Evolutionary conservation across 2,329 filamentous ascomycete genomes (phyloP), one percentile per base, ranked within the genome.

Genomic region (Aspergillus quadricinctus): DNA sequence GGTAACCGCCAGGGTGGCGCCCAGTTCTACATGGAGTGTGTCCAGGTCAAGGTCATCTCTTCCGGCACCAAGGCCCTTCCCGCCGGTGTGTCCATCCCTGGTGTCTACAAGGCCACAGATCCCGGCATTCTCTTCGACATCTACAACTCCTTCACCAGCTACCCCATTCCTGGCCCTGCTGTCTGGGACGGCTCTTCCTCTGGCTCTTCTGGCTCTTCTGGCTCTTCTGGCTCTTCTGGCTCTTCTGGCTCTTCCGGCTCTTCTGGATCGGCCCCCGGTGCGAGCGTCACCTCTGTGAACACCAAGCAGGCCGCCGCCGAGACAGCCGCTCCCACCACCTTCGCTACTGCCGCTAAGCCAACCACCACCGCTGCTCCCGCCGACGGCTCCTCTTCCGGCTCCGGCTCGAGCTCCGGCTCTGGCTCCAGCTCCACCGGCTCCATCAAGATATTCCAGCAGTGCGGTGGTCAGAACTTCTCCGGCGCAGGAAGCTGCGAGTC

Each of bases 1-100:
- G 62, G 54, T 28, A 55, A 55, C 52, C 53, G 53, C 45, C 10
- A 60, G 52, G 56, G 55, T 7, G 62, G 62, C 35, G 62, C 62
- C 41, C 62, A 64, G 57, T 57, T 64, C 53, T 64, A 64, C 56
- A 64, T 64, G 62, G 62, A 64, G 56, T 64, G 62, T 55, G 61
- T 64, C 40, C 62, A 64, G 55, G 41, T 64, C 52, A 59, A 62
- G 56, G 57, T 64, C 52, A 64, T 61, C 55, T 62, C 61, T 23
- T 53, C 56, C 50, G 62, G 62, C 8, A 52, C 59, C 50, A 59
- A 55, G 8, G 46, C 58, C 14, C 59, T 64, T 10, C 61, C 62
- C 21, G 56, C 29, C 2, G 62, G 62, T 50, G 62, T 64, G 41
- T 60, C 59, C 46, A 55, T 64, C 55, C 62, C 62, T 17, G 62